Evolutionary conservation across 2,329 filamentous ascomycete species (phyloP), one percentile per base, ranked within the genome.

Genomic region (Amphichorda felina): DNA sequence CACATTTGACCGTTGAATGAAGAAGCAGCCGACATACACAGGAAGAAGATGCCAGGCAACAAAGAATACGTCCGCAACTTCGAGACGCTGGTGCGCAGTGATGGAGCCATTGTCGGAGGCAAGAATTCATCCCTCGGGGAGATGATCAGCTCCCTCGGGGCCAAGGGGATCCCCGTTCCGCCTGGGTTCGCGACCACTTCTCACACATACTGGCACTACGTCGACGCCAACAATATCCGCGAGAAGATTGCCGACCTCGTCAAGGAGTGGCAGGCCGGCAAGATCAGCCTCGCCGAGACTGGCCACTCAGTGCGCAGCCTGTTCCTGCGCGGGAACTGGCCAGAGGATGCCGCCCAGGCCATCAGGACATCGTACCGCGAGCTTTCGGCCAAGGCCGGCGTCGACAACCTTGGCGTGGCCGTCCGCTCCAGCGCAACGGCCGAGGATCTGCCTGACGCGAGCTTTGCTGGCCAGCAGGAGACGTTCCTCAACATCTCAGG

Each of bases 71-170:
- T n/a, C n/a, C n/a, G n/a, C n/a, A n/a, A n/a, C n/a, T n/a, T n/a
- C n/a, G n/a, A n/a, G n/a, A n/a, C n/a, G n/a, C n/a, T n/a, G n/a
- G n/a, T n/a, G n/a, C 42, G 43, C 41, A 26, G 39, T 19, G 51
- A 53, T 44, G 51, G 43, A 15, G 41, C 40, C 19, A 32, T 53
- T 7, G 56, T 59, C 6, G 56, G 56, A 13, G 55, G 56, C 7
- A 60, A 59, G 43, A 60, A 58, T 34, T 51, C 55, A 10, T 60
- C 56, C 2, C 40, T 59, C 15, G 56, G 56, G 4, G 56, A 59
- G 41, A 58, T 59, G 53, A 56, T 60, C 35, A 38, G 46, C 16
- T 35, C 43, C 18, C 53, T 59, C 5, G 39, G 22, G 4, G 22
- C 40, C 9, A 34, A 54, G 34, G 52, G 50, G 3, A 49, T 59